A percentile compares a stretch with the other conserved stretches of the same genome.
Evolutionary conservation across 768 basidiomycete species (phyloP).

Genomic region (Daedaleopsis nitida): DNA sequence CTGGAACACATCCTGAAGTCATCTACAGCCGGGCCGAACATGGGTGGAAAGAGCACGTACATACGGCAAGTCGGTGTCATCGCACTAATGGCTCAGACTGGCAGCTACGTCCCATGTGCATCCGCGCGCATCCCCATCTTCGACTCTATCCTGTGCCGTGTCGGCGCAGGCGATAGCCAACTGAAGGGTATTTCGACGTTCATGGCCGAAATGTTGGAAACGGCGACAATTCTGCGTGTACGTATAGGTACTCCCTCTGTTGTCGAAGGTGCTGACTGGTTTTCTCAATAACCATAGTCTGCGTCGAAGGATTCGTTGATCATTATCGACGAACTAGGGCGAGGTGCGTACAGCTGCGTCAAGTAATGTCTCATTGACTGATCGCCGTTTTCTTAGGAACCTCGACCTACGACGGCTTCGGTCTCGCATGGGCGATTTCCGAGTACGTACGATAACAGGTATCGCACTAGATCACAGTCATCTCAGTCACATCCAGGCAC

Average conservation of each 20-base stretch:
- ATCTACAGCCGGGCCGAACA: constrained; percentile 86
- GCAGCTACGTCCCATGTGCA: constrained; percentile 92
- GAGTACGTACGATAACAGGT: constrained; percentile 57
- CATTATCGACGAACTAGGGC: constrained; percentile 96
- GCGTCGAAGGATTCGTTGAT: constrained; percentile 92
- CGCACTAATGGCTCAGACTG: constrained; percentile 92
- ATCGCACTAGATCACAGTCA: neutral
- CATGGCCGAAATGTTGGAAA: constrained; percentile 99
- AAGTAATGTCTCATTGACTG: neutral
- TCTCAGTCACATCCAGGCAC: constrained; percentile 52
- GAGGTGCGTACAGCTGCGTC: constrained; percentile 50
- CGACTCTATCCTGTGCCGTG: constrained; percentile 92
- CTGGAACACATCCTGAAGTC: constrained; percentile 1
- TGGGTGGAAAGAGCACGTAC: constrained; percentile 98
- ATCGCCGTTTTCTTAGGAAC: constrained; percentile 57
- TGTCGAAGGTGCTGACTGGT: neutral
- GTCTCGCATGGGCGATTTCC: constrained; percentile 97
- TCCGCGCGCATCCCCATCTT: constrained; percentile 89
- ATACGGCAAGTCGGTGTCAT: constrained; percentile 97
- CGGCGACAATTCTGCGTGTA: constrained; percentile 90
- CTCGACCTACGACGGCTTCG: constrained; percentile 97
- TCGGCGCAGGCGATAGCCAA: constrained; percentile 97
- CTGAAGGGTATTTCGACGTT: constrained; percentile 98
- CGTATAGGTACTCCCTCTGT: constrained; percentile 23
- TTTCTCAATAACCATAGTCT: constrained; percentile 50